Percentiles rank a stretch among this genome's conserved stretches.
These are phyloP conservation scores for Diospyros kaki DNA, from an alignment of 148 eudicot species.

Conservation along the genomic window DNA sequence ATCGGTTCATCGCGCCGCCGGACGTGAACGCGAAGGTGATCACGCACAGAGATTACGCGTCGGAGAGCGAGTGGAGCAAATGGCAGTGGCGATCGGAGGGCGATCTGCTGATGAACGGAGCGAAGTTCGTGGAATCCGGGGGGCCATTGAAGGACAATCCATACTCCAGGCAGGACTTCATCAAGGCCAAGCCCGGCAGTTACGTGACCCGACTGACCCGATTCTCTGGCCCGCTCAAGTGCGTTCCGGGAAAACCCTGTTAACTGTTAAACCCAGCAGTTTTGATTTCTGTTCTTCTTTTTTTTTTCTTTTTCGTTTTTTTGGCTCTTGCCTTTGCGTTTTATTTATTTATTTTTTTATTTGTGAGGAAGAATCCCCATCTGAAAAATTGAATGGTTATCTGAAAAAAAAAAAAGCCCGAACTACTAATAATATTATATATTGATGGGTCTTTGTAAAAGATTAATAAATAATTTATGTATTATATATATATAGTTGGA, in stretches of 20 bases:
- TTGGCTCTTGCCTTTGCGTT: no score
- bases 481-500: no score
- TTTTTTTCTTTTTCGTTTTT: background rate
- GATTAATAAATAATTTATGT: no score
- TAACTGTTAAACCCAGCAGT: background rate
- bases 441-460: no score
- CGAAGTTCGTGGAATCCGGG: conserved; percentile 8
- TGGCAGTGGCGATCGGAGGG: conserved; percentile 16
- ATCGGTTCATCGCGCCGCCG: conserved; percentile 11
- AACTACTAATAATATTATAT: no score
- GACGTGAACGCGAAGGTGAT: background rate
- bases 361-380: background rate
- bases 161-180: conserved; percentile 4
- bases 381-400: no score
- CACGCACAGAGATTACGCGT: background rate
- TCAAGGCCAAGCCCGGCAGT: conserved; percentile 1
- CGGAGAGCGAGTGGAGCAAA: background rate
- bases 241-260: conserved; percentile 2
- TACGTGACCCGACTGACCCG: conserved; percentile 9
- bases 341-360: background rate
- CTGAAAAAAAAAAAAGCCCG: no score
- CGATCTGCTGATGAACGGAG: conserved; percentile 12
- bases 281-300: background rate
- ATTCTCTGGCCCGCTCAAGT: conserved; percentile 4
- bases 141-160: background rate